Evolutionary conservation across 2,329 filamentous ascomycete genomes (phyloP).

Genomic region (Arthrobotrys sinensis): DNA sequence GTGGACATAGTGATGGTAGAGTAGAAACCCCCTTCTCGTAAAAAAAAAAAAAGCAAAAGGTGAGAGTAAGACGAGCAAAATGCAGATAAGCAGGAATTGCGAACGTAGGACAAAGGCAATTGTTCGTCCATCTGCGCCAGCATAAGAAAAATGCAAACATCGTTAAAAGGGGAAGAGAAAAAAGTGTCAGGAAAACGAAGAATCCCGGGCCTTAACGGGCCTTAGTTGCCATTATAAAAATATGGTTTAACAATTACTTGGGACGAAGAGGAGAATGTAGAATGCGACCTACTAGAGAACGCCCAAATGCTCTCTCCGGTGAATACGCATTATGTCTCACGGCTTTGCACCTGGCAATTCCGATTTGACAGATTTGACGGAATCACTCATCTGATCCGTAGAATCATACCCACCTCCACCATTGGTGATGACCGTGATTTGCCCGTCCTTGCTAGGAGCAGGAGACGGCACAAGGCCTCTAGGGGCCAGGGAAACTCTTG

Average conservation of each 20-base stretch:
- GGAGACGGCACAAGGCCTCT: conserved; percentile 56
- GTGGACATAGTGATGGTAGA: conserved; percentile 6
- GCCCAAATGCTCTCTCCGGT: neutral
- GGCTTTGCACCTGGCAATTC: conserved; percentile 56
- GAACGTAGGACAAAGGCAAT: conserved; percentile 2
- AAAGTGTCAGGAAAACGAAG: neutral
- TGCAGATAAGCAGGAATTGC: conserved; percentile 24
- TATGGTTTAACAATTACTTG: neutral
- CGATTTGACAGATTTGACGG: conserved; percentile 54
- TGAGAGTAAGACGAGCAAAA: conserved; percentile 1
- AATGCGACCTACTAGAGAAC: neutral
- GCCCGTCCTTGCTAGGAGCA: conserved; percentile 42
- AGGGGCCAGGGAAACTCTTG: conserved; percentile 54
- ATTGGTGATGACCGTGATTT: conserved; percentile 59
- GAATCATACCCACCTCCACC: conserved; percentile 49
- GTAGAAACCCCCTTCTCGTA: neutral
- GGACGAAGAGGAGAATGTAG: neutral
- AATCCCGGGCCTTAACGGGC: neutral
- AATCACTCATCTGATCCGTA: conserved; percentile 58
- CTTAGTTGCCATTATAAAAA: conserved; percentile 2
- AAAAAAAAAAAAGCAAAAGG: neutral
- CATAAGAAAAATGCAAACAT: neutral
- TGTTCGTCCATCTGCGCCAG: conserved; percentile 8
- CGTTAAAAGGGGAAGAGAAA: neutral
- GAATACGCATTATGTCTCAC: conserved; percentile 13